These are phyloP conservation scores for Linnemannia schmuckeri DNA, from an alignment of 192 early-diverging fungal species.

Conservation along the genomic window DNA sequence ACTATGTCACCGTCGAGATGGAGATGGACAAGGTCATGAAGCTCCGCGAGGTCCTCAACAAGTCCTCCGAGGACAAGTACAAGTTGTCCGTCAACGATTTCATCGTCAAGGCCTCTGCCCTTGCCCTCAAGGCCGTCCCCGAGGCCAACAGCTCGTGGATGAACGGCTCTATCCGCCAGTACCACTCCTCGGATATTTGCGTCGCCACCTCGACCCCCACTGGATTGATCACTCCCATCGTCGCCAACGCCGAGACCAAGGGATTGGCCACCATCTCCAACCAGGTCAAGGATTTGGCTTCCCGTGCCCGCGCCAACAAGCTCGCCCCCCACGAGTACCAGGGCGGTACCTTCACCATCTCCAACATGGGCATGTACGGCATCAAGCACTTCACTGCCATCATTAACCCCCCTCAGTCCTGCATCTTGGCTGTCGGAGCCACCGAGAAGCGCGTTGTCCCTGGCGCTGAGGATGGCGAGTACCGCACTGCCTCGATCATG, in stretches of 20 bases:
- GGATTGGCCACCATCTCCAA: constrained; percentile 90
- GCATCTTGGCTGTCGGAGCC: constrained; percentile 92
- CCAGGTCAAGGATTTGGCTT: constrained; percentile 87
- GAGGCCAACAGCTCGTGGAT: constrained; percentile 93
- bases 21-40: constrained; percentile 90
- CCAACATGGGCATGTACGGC: constrained; percentile 98
- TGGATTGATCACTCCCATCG: constrained; percentile 97
- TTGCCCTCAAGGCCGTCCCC: constrained; percentile 91
- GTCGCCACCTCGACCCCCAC: constrained; percentile 95
- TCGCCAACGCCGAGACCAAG: constrained; percentile 83
- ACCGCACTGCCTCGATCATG: constrained; percentile 81
- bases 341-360: constrained; percentile 97
- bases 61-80: constrained; percentile 84
- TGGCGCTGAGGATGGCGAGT: constrained; percentile 74
- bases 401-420: constrained; percentile 95
- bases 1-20: constrained; percentile 88
- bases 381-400: constrained; percentile 96
- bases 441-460: constrained; percentile 82
- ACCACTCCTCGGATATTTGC: constrained; percentile 92
- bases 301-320: constrained; percentile 88
- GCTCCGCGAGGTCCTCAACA: constrained; percentile 93
- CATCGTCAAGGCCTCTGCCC: constrained; percentile 94
- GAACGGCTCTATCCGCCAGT: constrained; percentile 91
- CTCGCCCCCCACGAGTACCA: constrained; percentile 97
- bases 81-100: constrained; percentile 99